phyloP scores from a whole-genome alignment of 2,329 filamentous ascomycete genomes.

The Monilinia laxa region DNA sequence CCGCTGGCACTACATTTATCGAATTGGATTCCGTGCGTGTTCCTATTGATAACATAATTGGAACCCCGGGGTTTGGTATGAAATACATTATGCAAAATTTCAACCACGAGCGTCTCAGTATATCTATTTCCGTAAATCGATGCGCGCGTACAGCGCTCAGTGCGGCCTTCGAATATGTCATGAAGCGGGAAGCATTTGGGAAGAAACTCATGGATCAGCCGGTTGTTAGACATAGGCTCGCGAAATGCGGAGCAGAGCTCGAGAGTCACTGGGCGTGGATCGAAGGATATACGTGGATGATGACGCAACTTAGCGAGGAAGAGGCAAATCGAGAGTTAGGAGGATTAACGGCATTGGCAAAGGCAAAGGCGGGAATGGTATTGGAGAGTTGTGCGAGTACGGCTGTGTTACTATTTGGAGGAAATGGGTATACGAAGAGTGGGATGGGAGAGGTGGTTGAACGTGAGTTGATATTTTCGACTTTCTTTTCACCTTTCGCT shows the following conservation, averaged over 20 bases:
- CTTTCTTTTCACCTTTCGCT: not conserved
- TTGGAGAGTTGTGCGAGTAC: slow-evolving; percentile 69
- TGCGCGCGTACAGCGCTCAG: slow-evolving; percentile 60
- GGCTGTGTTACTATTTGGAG: slow-evolving; percentile 70
- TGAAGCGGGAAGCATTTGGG: slow-evolving; percentile 67
- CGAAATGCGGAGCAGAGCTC: slow-evolving; percentile 65
- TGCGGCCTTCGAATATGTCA: slow-evolving; percentile 59
- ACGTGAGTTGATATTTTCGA: slow-evolving; percentile 50
- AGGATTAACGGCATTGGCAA: slow-evolving; percentile 68
- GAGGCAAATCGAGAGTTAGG: slow-evolving; percentile 65
- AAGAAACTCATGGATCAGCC: slow-evolving; percentile 71
- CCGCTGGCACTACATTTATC: slow-evolving; percentile 71
- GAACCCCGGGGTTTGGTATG: slow-evolving; percentile 70
- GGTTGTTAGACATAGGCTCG: slow-evolving; percentile 70
- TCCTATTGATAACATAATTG: slow-evolving; percentile 68
- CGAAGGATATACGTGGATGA: slow-evolving; percentile 67
- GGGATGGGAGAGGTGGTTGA: slow-evolving; percentile 72
- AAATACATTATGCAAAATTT: slow-evolving; percentile 76
- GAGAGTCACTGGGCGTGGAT: slow-evolving; percentile 73
- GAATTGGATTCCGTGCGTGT: slow-evolving; percentile 74
- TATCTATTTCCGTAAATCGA: slow-evolving; percentile 63
- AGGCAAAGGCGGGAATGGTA: slow-evolving; percentile 71
- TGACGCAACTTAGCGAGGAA: slow-evolving; percentile 59
- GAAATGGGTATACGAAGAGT: slow-evolving; percentile 67
- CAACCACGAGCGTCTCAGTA: slow-evolving; percentile 72